These are phyloP conservation scores for Dendrobium nobile DNA, from an alignment of 106 monocot genomes.

Conservation along the genomic window DNA sequence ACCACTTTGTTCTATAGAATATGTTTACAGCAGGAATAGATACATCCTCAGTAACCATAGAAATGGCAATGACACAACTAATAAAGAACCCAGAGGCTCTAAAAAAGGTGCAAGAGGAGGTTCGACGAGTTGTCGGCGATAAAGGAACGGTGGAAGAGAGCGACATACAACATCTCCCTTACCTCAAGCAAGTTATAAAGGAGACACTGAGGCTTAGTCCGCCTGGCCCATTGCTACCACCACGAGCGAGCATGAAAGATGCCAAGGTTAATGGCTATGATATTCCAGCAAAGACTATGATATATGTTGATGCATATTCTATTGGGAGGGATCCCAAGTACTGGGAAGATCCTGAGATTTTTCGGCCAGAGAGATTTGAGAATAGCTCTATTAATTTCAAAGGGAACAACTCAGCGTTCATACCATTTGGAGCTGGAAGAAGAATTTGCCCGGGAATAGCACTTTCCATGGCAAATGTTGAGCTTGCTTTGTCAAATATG, in stretches of 20 bases:
- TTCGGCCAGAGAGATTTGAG: slow-evolving; percentile 20
- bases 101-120: slow-evolving; percentile 7
- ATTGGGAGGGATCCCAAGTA: slow-evolving; percentile 21
- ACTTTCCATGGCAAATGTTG: background rate
- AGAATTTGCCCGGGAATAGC: slow-evolving; percentile 17
- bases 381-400: slow-evolving; percentile 10
- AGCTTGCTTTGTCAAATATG: no score
- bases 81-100: slow-evolving; percentile 5
- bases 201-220: background rate
- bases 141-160: background rate
- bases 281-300: slow-evolving; percentile 12
- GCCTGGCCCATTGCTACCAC: background rate
- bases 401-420: slow-evolving; percentile 16
- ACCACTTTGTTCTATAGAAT: no score
- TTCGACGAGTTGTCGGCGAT: background rate
- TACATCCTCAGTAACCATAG: background rate
- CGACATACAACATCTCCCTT: background rate
- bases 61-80: slow-evolving; percentile 11
- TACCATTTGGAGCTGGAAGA: slow-evolving; percentile 23
- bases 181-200: background rate
- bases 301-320: slow-evolving; percentile 31
- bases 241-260: background rate
- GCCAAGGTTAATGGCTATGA: slow-evolving; percentile 13
- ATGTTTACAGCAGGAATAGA: slow-evolving; percentile 6
- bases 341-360: slow-evolving; percentile 18